These are phyloP conservation scores for Thozetella sp. DNA, from an alignment of 495 filamentous ascomycete genomes.

Conservation along the genomic window DNA sequence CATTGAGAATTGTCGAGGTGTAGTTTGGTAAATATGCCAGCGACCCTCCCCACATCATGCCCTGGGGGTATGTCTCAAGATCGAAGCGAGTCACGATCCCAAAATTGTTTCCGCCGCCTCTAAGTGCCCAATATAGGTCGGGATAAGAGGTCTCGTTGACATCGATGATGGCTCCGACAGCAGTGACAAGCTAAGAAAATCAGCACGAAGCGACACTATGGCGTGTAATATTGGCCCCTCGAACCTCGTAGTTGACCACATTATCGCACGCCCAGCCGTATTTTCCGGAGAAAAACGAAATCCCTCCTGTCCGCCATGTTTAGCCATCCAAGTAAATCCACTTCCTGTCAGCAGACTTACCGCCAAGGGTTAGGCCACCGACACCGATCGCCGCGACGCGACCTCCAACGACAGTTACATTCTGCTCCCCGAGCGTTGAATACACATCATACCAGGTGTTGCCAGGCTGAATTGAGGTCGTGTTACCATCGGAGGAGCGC, in stretches of 20 bases:
- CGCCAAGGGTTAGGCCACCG: slow-evolving; percentile 53
- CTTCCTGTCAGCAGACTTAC: slow-evolving; percentile 13
- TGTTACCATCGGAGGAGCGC: slow-evolving; percentile 21
- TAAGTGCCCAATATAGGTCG: slow-evolving; percentile 53
- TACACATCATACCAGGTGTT: slow-evolving; percentile 52
- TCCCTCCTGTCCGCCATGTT: slow-evolving; percentile 21
- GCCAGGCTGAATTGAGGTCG: slow-evolving; percentile 33
- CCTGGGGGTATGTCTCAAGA: slow-evolving; percentile 10
- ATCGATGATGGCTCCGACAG: slow-evolving; percentile 40
- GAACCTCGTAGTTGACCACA: slow-evolving; percentile 34
- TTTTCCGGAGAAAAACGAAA: slow-evolving; percentile 46
- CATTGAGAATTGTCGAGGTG: slow-evolving; percentile 5
- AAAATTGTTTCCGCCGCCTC: slow-evolving; percentile 44
- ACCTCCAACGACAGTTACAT: slow-evolving; percentile 49
- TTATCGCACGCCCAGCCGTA: slow-evolving; percentile 48
- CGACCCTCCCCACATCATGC: slow-evolving; percentile 15
- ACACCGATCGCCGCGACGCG: slow-evolving; percentile 56
- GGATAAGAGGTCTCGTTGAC: slow-evolving; percentile 34
- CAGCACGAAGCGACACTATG: not conserved
- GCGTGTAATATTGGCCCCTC: slow-evolving; percentile 11
- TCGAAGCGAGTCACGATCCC: slow-evolving; percentile 42
- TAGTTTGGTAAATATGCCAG: slow-evolving; percentile 11
- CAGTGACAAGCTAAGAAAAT: slow-evolving; percentile 32
- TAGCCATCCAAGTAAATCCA: not conserved
- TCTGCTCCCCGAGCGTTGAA: slow-evolving; percentile 31